Evolutionary conservation across 2,329 filamentous ascomycete genomes (phyloP), one percentile per base, ranked within the genome.

Genomic region (Nemania sp.): DNA sequence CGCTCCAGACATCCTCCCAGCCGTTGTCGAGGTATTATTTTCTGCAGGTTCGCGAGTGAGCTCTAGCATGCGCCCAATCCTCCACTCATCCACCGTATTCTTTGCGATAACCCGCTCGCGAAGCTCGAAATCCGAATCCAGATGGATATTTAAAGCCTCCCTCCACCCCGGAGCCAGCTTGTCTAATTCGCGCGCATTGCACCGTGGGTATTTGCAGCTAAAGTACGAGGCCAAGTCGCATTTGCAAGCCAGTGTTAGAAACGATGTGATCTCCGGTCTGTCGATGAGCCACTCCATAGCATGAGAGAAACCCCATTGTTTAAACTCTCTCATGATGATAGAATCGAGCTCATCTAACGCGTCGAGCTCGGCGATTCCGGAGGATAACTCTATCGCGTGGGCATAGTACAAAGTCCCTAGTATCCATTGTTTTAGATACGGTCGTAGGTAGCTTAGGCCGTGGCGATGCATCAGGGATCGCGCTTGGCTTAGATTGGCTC

Each of bases 151-250:
- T 24, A 48, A 40, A 6, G 26, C 14, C 3, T 30, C 15, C 26
- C 22, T 39, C 45, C 45, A 48, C 5, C 19, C 24, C 3, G 45
- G 45, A 14, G 36, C 33, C 22, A 48, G 5, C n/a, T n/a, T 39
- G 15, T 37, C 33, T 7, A 48, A 24, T 30, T 48, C 45, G 5
- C 9, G 33, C 6, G 14, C 3, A 12, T 31, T 48, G 17, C 31
- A 48, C n/a, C 39, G 22, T 19, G 33, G 19, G 20, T 26, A 7
- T 37, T 48, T 39, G n/a, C 28, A n/a, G 22, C 24, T 20, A 14
- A 41, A 24, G n/a, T 49, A 49, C 14, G 15, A 41, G 9, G 46
- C 46, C 15, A 49, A 37, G 26, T 49, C 46, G 19, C 46, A 49
- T 49, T 36, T 40, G 36, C 34, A 49, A 3, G 26, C 36, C 26